A percentile compares a stretch with the other conserved stretches of the same genome.
These are phyloP conservation scores for Aspergillus panamensis DNA, from an alignment of 495 filamentous ascomycete genomes.

Conservation along the genomic window DNA sequence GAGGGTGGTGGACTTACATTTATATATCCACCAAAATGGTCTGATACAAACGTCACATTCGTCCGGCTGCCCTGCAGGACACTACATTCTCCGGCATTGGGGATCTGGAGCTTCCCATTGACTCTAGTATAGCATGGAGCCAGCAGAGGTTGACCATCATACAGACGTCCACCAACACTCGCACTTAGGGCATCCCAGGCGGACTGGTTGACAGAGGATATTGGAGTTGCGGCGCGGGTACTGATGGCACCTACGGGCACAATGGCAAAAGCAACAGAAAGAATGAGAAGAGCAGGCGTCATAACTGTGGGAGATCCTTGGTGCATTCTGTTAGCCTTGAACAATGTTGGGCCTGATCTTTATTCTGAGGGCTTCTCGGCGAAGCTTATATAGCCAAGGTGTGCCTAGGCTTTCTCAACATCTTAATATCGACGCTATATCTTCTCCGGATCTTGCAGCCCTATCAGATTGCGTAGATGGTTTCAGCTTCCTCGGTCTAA, in stretches of 20 bases:
- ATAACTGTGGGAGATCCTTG: background rate
- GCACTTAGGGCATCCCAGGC: conserved; percentile 16
- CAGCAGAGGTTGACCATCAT: conserved; percentile 12
- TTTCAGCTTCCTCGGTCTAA: background rate
- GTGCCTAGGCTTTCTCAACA: background rate
- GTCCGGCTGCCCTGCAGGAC: conserved; percentile 1
- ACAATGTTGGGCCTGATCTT: background rate
- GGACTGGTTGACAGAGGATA: background rate
- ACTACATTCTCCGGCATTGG: background rate
- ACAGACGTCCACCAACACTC: conserved; percentile 16
- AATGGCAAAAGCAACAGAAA: background rate
- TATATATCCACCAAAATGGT: conserved; percentile 11
- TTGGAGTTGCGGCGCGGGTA: background rate
- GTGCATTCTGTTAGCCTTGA: background rate
- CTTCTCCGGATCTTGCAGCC: background rate
- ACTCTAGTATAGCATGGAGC: conserved; percentile 14
- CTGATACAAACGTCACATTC: conserved; percentile 1
- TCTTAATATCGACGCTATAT: background rate
- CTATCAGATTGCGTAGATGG: background rate
- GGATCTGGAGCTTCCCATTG: conserved; percentile 2
- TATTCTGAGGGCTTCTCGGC: background rate
- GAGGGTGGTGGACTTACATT: background rate
- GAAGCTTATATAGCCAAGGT: conserved; percentile 1
- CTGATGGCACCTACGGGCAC: background rate
- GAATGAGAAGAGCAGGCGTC: background rate